Conservation (phyloP, 179 eudicot species). For the Carnegiea gigantea region DNA sequence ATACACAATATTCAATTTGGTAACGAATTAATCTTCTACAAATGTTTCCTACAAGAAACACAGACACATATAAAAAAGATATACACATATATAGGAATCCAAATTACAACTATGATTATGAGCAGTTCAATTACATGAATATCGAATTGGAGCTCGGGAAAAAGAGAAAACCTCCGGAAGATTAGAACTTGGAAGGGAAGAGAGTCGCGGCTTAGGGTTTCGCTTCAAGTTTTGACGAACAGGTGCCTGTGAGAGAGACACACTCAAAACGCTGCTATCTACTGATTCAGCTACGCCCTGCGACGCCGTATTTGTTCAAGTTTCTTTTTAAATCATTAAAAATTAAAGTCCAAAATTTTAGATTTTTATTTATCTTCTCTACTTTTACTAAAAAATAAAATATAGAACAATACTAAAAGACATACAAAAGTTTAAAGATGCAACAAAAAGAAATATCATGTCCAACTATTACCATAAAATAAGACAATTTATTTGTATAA, state of each 20-base stretch:
- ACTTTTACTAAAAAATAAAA: too few species aligned
- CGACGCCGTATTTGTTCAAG: constrained; percentile 10
- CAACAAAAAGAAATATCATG: too few species aligned
- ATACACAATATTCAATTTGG: background rate
- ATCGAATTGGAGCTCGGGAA: constrained; percentile 10
- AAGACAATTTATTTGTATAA: too few species aligned
- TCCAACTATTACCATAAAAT: too few species aligned
- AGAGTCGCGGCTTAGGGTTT: constrained; percentile 19
- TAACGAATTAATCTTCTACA: background rate
- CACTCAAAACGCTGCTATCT: background rate
- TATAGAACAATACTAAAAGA: too few species aligned
- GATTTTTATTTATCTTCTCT: too few species aligned
- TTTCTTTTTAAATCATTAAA: background rate
- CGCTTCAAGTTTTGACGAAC: background rate
- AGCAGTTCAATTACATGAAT: background rate
- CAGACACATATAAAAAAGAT: background rate
- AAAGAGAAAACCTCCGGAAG: background rate
- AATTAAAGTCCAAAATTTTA: too few species aligned
- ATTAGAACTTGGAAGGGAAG: background rate
- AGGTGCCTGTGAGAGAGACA: too few species aligned
- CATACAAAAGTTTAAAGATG: too few species aligned
- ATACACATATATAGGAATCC: background rate
- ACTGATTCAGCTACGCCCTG: background rate
- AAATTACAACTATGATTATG: background rate
- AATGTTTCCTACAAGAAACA: background rate